phyloP scores from a whole-genome alignment of 2,329 filamentous ascomycete genomes.

The Plenodomus lindquistii region DNA sequence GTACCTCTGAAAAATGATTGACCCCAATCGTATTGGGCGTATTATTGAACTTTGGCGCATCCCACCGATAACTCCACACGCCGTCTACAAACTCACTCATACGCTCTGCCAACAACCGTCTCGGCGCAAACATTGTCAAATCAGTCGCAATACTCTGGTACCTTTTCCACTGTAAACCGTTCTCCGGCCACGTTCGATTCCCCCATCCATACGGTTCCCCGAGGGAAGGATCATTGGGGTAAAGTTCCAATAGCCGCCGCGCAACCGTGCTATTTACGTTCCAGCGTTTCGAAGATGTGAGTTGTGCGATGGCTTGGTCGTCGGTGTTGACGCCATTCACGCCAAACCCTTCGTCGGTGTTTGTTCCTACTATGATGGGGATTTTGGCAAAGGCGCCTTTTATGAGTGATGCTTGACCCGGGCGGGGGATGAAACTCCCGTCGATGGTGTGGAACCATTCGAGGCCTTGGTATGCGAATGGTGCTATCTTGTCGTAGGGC shows the following conservation, averaged over 20 bases:
- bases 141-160: slow-evolving; percentile 36
- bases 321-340: slow-evolving; percentile 56
- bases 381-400: slow-evolving; percentile 64
- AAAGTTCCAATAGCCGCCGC: slow-evolving; percentile 25
- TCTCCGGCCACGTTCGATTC: slow-evolving; percentile 34
- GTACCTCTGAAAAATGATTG: slow-evolving; percentile 36
- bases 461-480: slow-evolving; percentile 30
- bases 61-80: slow-evolving; percentile 38
- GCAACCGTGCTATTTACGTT: slow-evolving; percentile 27
- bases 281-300: slow-evolving; percentile 40
- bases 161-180: slow-evolving; percentile 32
- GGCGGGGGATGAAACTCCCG: slow-evolving; percentile 26
- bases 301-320: slow-evolving; percentile 33
- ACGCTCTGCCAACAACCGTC: slow-evolving; percentile 24
- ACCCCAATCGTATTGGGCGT: slow-evolving; percentile 30
- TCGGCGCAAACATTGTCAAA: slow-evolving; percentile 33
- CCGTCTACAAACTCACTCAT: slow-evolving; percentile 25
- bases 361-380: slow-evolving; percentile 64
- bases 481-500: slow-evolving; percentile 31
- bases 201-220: slow-evolving; percentile 49
- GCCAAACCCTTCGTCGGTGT: slow-evolving; percentile 66
- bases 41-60: slow-evolving; percentile 36
- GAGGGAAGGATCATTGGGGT: slow-evolving; percentile 47
- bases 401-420: slow-evolving; percentile 38
- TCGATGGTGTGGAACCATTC: slow-evolving; percentile 41